Evolutionary conservation across 2,329 filamentous ascomycete species (phyloP).

Genomic region (Aspergillus sp.): DNA sequence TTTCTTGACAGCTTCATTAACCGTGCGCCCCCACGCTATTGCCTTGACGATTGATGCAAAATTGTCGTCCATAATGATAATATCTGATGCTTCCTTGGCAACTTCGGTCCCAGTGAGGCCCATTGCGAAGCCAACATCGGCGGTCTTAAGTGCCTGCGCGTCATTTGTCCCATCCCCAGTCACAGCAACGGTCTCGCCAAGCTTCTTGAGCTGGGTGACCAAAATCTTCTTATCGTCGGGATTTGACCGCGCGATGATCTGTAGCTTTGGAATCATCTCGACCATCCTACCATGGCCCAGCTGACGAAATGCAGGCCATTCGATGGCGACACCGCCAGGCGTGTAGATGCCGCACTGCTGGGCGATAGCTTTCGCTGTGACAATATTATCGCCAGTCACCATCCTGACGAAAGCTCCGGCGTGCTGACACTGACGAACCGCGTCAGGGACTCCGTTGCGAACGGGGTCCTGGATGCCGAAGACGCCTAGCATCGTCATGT

Average conservation of each 20-base stretch:
- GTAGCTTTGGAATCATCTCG: not conserved
- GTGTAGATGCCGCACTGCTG: not conserved
- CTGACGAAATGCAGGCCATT: not conserved
- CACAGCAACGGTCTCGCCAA: not conserved
- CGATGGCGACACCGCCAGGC: not conserved
- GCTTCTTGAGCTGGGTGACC: not conserved
- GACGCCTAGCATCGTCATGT: slow-evolving; percentile 3
- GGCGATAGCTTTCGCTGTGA: not conserved
- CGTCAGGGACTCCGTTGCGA: too few species aligned
- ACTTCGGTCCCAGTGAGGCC: not conserved
- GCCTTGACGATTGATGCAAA: slow-evolving; percentile 1
- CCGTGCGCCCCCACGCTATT: not conserved
- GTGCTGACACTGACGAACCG: too few species aligned
- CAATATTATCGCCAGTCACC: slow-evolving; percentile 2
- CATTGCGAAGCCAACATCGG: not conserved
- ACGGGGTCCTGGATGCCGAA: too few species aligned
- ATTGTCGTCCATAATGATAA: not conserved
- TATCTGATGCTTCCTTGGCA: not conserved
- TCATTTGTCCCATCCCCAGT: slow-evolving; percentile 3
- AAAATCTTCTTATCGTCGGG: not conserved
- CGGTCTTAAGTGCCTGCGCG: not conserved
- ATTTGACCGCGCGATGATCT: not conserved
- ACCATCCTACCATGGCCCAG: not conserved
- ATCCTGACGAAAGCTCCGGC: not conserved
- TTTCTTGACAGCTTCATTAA: not conserved